Conservation (phyloP, 345 rosid species). For the thale cress (Arabidopsis thaliana) region DNA sequence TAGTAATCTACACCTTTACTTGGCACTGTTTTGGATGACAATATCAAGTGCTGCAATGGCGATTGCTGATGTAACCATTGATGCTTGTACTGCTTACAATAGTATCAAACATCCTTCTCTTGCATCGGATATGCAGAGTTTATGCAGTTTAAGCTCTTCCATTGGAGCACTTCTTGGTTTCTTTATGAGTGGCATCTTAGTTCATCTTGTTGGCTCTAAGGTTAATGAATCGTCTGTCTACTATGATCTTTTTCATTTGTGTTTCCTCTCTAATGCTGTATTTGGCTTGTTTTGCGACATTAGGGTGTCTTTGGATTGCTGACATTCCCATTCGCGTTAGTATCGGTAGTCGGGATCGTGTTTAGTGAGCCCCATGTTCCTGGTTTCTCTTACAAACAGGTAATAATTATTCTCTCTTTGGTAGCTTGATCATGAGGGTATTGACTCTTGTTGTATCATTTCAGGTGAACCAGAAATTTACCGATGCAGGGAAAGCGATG, state of each 20-base stretch:
- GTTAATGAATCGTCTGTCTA: constrained; percentile 42
- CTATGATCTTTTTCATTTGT: neutral
- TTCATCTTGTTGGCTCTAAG: constrained; percentile 88
- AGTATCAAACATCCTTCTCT: constrained; percentile 75
- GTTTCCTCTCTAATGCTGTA: neutral
- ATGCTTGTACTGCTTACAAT: constrained; percentile 92
- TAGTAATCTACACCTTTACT: constrained; percentile 66
- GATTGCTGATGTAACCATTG: constrained; percentile 90
- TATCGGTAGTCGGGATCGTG: constrained; percentile 62
- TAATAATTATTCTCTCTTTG: constrained; percentile 16
- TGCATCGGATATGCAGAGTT: constrained; percentile 94
- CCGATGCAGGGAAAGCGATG: constrained; percentile 80
- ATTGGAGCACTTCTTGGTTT: constrained; percentile 83
- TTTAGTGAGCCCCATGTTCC: constrained; percentile 62
- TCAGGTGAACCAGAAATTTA: constrained; percentile 72
- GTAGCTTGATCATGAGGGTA: neutral
- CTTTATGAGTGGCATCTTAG: constrained; percentile 79
- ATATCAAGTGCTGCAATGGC: constrained; percentile 82
- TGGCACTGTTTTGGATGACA: constrained; percentile 72
- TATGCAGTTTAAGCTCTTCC: constrained; percentile 77
- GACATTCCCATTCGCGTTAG: constrained; percentile 69
- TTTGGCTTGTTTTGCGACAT: constrained; percentile 32
- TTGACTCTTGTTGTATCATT: constrained; percentile 25
- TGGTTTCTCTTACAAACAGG: constrained; percentile 73
- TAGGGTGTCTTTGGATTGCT: constrained; percentile 88